These are phyloP conservation scores for Penicilliopsis zonata DNA, from an alignment of 495 filamentous ascomycete species.

Conservation along the genomic window DNA sequence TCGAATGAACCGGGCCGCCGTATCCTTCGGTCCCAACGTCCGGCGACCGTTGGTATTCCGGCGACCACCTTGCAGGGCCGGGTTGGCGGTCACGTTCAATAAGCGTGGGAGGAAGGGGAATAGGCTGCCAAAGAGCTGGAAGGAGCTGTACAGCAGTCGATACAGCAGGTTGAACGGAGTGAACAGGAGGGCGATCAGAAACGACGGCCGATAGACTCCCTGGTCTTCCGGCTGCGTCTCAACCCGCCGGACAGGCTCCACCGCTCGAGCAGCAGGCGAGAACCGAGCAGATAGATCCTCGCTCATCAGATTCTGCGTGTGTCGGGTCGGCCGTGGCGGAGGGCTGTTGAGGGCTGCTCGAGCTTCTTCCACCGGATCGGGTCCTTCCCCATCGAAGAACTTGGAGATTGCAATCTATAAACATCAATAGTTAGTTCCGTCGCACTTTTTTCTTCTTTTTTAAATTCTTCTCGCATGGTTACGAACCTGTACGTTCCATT, in stretches of 20 bases:
- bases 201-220: slow-evolving; percentile 51
- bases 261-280: slow-evolving; percentile 15
- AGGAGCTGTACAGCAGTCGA: slow-evolving; percentile 46
- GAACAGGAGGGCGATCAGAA: slow-evolving; percentile 66
- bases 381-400: slow-evolving; percentile 92
- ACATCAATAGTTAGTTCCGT: too few relatives aligned
- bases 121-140: slow-evolving; percentile 55
- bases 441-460: too few relatives aligned
- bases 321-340: slow-evolving; percentile 43
- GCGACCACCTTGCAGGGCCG: slow-evolving; percentile 37
- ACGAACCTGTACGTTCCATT: slow-evolving; percentile 91
- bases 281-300: slow-evolving; percentile 50
- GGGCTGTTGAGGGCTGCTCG: slow-evolving; percentile 44
- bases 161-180: slow-evolving; percentile 73
- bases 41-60: slow-evolving; percentile 57
- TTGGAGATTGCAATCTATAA: slow-evolving; percentile 89
- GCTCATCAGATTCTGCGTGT: slow-evolving; percentile 35
- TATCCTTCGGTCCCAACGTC: slow-evolving; percentile 70
- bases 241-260: slow-evolving; percentile 61
- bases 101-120: slow-evolving; percentile 77
- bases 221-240: slow-evolving; percentile 59
- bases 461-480: too few relatives aligned
- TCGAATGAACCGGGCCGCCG: slow-evolving; percentile 73
- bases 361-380: slow-evolving; percentile 70
- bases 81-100: slow-evolving; percentile 37